Base-by-base conservation (phyloP, 2,329 filamentous ascomycete species). In the Xylaria arbuscula region DNA sequence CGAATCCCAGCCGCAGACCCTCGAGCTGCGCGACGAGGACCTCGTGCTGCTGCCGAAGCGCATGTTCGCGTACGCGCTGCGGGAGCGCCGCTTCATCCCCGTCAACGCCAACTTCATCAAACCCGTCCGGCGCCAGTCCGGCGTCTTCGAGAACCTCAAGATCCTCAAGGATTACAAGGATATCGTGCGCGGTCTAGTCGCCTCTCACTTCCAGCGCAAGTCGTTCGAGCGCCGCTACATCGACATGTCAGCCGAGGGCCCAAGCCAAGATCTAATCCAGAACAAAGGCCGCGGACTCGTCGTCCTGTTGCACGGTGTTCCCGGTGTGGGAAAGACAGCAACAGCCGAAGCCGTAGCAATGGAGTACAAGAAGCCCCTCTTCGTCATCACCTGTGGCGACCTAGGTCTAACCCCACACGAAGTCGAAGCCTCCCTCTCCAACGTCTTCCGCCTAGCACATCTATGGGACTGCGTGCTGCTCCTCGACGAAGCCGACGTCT, bases 361-460 rank as follows among this genome's bases (percentile, higher is more conserved):
- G 76, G 78, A 78, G 62, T 80, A 81, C 70, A 71, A 75, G 48
- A 83, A 82, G 74, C 84, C 84, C 0, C 74, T 86, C 1, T 85
- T 85, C 53, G 78, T 80, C 8, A 84, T 87, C 61, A 86, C 84
- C 0, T 85, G 83, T 11, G 84, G 84, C 54, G 83, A 86, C 64
- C 78, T 84, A 0, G 81, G 83, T 15, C 73, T 81, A n/a, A 81
- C 79, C 0, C 80, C 83, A 0, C 70, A 76, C 2, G 78, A 82
- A 1, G 81, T 85, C 1, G 83, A 85, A 72, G 67, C 67, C 0
- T 78, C 75, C 0, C 76, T 85, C 1, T 80, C 78, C 70, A 78
- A 83, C 2, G 80, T 84, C 7, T 84, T 85, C 75, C 78, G 79
- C 0, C 77, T 82, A 0, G 82, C 82, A 0, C 76, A 81, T 51